Evolutionary conservation across 2,329 filamentous ascomycete genomes (phyloP), one percentile per base, ranked within the genome.

Genomic region (Thelonectria olida): DNA sequence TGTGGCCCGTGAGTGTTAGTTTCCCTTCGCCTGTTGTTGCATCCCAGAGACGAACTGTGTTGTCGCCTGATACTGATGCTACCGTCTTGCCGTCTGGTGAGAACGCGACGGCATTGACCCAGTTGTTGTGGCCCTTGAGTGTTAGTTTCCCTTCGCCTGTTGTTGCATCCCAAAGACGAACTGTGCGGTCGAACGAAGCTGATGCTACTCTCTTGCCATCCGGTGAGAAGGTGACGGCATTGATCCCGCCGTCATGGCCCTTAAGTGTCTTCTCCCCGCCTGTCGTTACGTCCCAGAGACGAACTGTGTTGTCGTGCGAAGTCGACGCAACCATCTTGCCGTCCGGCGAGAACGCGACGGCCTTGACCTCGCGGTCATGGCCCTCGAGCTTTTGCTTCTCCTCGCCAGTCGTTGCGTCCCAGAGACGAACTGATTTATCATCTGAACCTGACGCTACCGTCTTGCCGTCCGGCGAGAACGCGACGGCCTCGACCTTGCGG

Each of bases 351-450:
- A 53, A 53, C 3, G 10, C 25, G 17, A 44, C 3, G 10, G 25
- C 9, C 7, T 2, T 5, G 12, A 7, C 5, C 4, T 2, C 2
- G 15, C 9, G 1, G 17, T 7, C 2, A 2, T 47, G 22, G 9
- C 44, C 15, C n/a, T 47, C 2, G n/a, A 47, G 15, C 7, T 6
- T 10, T 9, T n/a, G 23, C 23, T 22, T 49, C 44, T 50, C 45
- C 1, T 56, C 31, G 3, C 52, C 58, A 1, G 47, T 61, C 31
- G 27, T n/a, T 8, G 38, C 20, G 17, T 51, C n/a, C 52, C 58
- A 61, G 19, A 61, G 38, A 7, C 45, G 38, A 10, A 55, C 36
- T 15, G n/a, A 8, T 6, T 15, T 15, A 15, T 39, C 36, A 39
- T 17, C n/a, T 17, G 36, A 39, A 39, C 7, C 36, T 15, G 36